Evolutionary conservation across 1,139 yeast species (phyloP).

Genomic region (Taphrina communis): DNA sequence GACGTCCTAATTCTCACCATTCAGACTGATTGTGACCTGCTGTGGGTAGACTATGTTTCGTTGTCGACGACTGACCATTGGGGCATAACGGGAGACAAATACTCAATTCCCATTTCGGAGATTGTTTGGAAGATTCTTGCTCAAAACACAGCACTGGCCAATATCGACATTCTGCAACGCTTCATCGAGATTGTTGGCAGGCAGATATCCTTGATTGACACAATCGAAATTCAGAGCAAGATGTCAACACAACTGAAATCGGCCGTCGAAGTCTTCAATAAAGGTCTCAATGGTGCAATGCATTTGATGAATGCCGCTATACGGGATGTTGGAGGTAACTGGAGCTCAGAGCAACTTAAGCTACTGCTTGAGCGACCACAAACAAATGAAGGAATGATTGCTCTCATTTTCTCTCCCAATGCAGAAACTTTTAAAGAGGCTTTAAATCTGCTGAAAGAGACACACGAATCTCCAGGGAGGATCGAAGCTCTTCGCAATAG

Average conservation of each 20-base stretch:
- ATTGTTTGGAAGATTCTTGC: conserved; percentile 22
- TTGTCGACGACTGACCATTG: conserved; percentile 51
- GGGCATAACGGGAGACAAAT: conserved; percentile 15
- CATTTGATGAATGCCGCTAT: conserved; percentile 47
- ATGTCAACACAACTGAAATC: conserved; percentile 25
- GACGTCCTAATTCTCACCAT: conserved; percentile 20
- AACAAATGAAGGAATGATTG: conserved; percentile 47
- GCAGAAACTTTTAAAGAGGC: conserved; percentile 60
- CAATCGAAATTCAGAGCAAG: conserved; percentile 25
- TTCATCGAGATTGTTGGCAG: conserved; percentile 33
- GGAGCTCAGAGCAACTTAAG: conserved; percentile 52
- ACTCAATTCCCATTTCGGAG: conserved; percentile 6
- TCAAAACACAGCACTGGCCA: conserved; percentile 5
- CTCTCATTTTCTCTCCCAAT: conserved; percentile 48
- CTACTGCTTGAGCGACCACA: conserved; percentile 53
- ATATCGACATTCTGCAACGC: conserved; percentile 28
- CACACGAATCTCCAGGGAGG: conserved; percentile 76
- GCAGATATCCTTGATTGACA: conserved; percentile 28
- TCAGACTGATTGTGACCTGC: conserved; percentile 27
- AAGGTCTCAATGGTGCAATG: conserved; percentile 36
- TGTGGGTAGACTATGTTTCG: conserved; percentile 34
- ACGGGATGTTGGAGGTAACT: conserved; percentile 56
- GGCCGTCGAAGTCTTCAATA: conserved; percentile 38
- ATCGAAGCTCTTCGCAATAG: conserved; percentile 70
- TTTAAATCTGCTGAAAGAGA: conserved; percentile 72